Evolutionary conservation across 495 filamentous ascomycete genomes (phyloP).

Genomic region (Xylaria castorea): DNA sequence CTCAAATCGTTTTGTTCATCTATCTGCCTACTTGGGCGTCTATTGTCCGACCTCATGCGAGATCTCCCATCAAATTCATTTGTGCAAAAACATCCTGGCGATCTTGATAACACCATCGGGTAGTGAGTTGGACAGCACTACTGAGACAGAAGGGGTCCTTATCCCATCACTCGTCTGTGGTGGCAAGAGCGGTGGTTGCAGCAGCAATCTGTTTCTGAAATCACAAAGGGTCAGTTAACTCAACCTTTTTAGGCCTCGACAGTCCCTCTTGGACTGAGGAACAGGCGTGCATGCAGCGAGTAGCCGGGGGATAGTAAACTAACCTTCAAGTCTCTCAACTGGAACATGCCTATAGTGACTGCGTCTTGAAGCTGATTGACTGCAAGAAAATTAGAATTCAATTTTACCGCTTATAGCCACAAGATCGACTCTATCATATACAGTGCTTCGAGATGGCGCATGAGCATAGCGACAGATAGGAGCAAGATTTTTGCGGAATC

Average conservation of each 20-base stretch:
- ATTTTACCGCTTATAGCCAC: too few relatives aligned
- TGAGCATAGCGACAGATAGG: not conserved
- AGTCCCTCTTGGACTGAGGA: not conserved
- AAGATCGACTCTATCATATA: too few relatives aligned
- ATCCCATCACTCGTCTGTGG: not conserved
- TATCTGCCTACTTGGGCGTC: not conserved
- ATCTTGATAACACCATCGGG: not conserved
- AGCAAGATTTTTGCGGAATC: not conserved
- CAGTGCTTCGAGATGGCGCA: too few relatives aligned
- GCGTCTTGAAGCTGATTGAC: conserved; percentile 25
- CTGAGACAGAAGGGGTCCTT: too few relatives aligned
- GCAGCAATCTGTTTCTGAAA: not conserved
- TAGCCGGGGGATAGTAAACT: not conserved
- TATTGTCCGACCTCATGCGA: not conserved
- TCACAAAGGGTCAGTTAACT: not conserved
- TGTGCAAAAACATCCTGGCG: not conserved
- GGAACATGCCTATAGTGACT: conserved; percentile 19
- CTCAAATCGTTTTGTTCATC: not conserved
- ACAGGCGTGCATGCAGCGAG: too few relatives aligned
- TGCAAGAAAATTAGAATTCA: not conserved
- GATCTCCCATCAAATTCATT: not conserved
- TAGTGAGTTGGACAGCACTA: not conserved
- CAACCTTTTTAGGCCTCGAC: not conserved
- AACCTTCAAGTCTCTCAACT: conserved; percentile 21
- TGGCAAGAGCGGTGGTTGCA: not conserved